phyloP scores from a whole-genome alignment of 768 basidiomycete genomes.

The Boletus barrowsii region DNA sequence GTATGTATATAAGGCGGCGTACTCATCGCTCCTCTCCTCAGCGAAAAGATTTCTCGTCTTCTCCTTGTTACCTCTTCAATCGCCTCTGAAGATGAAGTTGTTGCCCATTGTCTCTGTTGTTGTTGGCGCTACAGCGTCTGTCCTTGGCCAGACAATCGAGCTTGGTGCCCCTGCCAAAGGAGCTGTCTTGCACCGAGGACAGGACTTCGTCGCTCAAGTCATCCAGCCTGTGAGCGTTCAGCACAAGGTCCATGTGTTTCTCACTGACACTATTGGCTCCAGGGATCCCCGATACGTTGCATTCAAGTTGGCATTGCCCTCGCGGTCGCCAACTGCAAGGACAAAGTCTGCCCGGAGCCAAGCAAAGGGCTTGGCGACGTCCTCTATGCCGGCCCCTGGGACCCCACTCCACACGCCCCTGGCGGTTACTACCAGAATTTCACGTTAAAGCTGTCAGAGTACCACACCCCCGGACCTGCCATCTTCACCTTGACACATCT shows the following conservation, averaged over 20 bases:
- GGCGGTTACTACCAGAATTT: constrained; percentile 31
- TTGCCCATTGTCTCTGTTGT: background rate
- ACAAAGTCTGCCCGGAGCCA: constrained; percentile 24
- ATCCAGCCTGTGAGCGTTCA: constrained; percentile 19
- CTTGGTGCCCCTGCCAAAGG: constrained; percentile 24
- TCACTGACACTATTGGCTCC: background rate
- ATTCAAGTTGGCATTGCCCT: constrained; percentile 33
- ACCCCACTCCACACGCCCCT: constrained; percentile 12
- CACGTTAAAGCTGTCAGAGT: constrained; percentile 12
- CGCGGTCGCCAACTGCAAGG: constrained; percentile 17
- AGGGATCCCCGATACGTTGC: constrained; percentile 19
- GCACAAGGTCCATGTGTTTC: background rate
- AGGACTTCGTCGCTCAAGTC: constrained; percentile 19
- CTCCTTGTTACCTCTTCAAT: background rate
- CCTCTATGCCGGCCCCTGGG: constrained; percentile 30
- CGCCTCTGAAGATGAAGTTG: constrained; percentile 15
- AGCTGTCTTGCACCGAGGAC: constrained; percentile 12
- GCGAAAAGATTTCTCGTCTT: background rate
- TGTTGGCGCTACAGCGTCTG: constrained; percentile 1
- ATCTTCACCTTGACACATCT: constrained; percentile 30
- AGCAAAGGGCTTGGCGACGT: constrained; percentile 19
- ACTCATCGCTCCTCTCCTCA: background rate
- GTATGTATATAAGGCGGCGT: constrained; percentile 1
- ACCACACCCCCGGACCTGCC: constrained; percentile 17
- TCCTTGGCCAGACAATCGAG: constrained; percentile 28